Evolutionary conservation across 768 basidiomycete species (phyloP).

Genomic region (Lactarius deliciosus): DNA sequence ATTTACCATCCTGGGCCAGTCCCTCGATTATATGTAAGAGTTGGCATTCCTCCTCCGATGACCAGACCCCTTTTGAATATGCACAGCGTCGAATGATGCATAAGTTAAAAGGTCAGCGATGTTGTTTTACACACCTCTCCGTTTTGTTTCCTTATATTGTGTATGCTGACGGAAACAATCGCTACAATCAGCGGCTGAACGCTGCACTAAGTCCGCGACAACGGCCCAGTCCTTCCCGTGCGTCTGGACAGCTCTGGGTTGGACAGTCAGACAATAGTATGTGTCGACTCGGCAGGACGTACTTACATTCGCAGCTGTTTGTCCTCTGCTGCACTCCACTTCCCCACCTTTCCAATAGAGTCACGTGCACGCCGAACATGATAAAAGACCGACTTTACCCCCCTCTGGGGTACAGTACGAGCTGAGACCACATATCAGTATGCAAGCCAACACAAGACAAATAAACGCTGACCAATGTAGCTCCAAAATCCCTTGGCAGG

Average conservation of each 20-base stretch:
- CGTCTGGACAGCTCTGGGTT: neutral
- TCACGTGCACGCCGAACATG: neutral
- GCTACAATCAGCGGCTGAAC: too few relatives aligned
- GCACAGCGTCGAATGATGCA: too few relatives aligned
- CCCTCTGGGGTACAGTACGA: conserved; percentile 2
- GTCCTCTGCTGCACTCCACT: too few relatives aligned
- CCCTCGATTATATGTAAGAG: neutral
- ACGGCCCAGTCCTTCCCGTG: neutral
- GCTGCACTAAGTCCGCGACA: too few relatives aligned
- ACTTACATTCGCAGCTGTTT: neutral
- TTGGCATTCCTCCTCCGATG: conserved; percentile 2
- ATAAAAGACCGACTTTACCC: neutral
- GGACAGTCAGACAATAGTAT: neutral
- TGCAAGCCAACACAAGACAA: too few relatives aligned
- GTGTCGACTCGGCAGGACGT: too few relatives aligned
- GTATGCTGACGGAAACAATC: too few relatives aligned
- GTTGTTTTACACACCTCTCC: neutral
- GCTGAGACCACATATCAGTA: too few relatives aligned
- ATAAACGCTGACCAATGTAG: too few relatives aligned
- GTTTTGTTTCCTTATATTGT: neutral
- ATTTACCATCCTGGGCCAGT: neutral
- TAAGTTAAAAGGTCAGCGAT: too few relatives aligned
- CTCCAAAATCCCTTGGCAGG: too few relatives aligned
- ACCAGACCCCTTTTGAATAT: too few relatives aligned
- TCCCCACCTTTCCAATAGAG: neutral